Evolutionary conservation across 257 asterid species (phyloP).

Genomic region (Capsicum chinense): DNA sequence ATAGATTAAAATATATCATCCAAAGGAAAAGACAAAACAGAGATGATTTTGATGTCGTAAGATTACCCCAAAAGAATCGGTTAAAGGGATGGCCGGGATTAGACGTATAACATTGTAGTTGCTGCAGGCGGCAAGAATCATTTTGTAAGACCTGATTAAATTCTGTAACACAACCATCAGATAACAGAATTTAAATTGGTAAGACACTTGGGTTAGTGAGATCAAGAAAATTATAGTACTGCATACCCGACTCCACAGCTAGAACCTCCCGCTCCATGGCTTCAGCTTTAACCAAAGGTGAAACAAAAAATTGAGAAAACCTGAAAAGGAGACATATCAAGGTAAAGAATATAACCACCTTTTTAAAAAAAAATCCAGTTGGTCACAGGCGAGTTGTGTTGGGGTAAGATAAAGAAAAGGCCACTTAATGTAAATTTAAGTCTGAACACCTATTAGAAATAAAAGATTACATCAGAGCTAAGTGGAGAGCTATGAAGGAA

Average conservation of each 20-base stretch:
- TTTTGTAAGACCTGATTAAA: conserved; percentile 88
- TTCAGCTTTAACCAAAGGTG: conserved; percentile 90
- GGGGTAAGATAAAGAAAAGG: too few species aligned
- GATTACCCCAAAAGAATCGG: conserved; percentile 86
- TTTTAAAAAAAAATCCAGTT: too few species aligned
- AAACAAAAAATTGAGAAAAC: conserved; percentile 88
- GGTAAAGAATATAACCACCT: too few species aligned
- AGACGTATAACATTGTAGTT: conserved; percentile 87
- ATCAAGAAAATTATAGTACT: background rate
- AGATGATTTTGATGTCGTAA: conserved; percentile 23
- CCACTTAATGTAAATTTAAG: too few species aligned
- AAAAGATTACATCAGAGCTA: background rate
- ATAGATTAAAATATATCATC: background rate
- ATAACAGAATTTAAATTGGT: background rate
- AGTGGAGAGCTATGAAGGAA: background rate
- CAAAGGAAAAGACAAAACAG: conserved; percentile 26
- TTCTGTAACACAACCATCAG: conserved; percentile 54
- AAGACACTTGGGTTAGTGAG: background rate
- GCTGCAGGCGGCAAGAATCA: conserved; percentile 87
- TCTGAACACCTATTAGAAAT: background rate
- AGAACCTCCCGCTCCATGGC: conserved; percentile 98
- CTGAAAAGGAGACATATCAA: conserved; percentile 47
- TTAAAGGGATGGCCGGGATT: conserved; percentile 80
- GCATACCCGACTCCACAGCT: conserved; percentile 93
- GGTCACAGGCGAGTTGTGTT: too few species aligned